A percentile compares a stretch with the other conserved stretches of the same genome.
These are phyloP conservation scores for Polygonum aviculare DNA, from an alignment of 148 eudicot genomes.

Conservation along the genomic window DNA sequence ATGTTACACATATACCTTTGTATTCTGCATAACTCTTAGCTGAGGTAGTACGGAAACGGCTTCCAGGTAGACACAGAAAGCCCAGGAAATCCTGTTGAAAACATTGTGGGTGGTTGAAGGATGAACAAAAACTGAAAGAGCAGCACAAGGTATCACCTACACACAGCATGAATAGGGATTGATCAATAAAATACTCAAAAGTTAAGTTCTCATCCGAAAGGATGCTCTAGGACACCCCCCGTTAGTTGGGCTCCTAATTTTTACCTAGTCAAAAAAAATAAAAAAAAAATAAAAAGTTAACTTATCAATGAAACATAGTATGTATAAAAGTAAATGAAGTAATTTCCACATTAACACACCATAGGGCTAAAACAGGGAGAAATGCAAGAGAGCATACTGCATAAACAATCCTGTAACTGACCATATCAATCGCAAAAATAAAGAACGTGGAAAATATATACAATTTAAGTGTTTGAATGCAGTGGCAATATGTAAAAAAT, in stretches of 20 bases:
- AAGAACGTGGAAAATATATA: background rate
- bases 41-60: conserved; percentile 18
- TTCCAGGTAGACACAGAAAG: conserved; percentile 19
- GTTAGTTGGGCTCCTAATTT: too few species aligned
- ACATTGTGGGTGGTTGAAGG: conserved; percentile 19
- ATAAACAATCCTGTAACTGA: background rate
- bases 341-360: background rate
- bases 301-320: background rate
- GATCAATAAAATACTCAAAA: background rate
- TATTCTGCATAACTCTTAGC: conserved; percentile 21
- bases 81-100: conserved; percentile 18
- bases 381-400: background rate
- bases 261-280: too few species aligned
- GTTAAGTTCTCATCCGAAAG: too few species aligned
- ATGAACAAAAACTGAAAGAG: conserved; percentile 9
- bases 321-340: background rate
- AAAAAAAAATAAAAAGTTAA: too few species aligned
- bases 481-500: background rate
- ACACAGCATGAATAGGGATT: background rate
- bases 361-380: background rate
- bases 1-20: conserved; percentile 8
- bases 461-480: background rate
- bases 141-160: conserved; percentile 18
- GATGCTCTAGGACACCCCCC: too few species aligned
- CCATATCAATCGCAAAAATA: background rate